Conservation (phyloP, 1,284 basidiomycete genomes). For the Laetiporus sulphureus region DNA sequence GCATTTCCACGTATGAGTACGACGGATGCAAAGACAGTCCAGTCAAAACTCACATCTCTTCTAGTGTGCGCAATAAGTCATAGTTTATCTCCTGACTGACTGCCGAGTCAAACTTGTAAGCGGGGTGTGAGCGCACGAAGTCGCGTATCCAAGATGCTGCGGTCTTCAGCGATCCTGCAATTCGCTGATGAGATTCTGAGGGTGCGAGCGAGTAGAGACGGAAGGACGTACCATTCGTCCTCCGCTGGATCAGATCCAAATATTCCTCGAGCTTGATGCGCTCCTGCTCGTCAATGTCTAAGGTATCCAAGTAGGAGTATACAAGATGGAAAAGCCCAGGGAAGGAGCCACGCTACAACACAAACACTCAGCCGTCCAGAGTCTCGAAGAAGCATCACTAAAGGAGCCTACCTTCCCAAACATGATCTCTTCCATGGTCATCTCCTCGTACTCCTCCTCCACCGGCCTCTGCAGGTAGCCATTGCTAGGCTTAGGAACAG, state of each 20-base stretch:
- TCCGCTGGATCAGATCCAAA: constrained; percentile 69
- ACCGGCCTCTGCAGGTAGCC: constrained; percentile 39
- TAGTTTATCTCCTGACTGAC: constrained; percentile 92
- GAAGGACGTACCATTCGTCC: constrained; percentile 77
- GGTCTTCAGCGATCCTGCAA: constrained; percentile 74
- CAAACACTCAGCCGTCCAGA: background rate
- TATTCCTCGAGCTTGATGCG: constrained; percentile 70
- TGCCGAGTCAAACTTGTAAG: constrained; percentile 87
- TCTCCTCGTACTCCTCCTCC: constrained; percentile 88
- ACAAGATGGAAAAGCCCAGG: constrained; percentile 86
- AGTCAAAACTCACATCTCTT: constrained; percentile 69
- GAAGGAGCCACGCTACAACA: constrained; percentile 52
- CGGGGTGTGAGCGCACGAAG: constrained; percentile 86
- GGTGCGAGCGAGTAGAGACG: background rate
- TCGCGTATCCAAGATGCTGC: constrained; percentile 91
- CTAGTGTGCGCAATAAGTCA: constrained; percentile 87
- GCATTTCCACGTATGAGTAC: too few relatives aligned
- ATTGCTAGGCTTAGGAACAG: constrained; percentile 43
- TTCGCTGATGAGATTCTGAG: constrained; percentile 1
- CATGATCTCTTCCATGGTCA: constrained; percentile 91
- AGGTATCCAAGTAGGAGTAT: constrained; percentile 80
- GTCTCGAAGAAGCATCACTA: background rate
- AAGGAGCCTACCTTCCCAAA: constrained; percentile 68
- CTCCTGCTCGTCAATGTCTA: constrained; percentile 71
- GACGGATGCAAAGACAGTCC: background rate